These are phyloP conservation scores for Rhizopogon vulgaris DNA, from an alignment of 768 basidiomycete species.

Conservation along the genomic window DNA sequence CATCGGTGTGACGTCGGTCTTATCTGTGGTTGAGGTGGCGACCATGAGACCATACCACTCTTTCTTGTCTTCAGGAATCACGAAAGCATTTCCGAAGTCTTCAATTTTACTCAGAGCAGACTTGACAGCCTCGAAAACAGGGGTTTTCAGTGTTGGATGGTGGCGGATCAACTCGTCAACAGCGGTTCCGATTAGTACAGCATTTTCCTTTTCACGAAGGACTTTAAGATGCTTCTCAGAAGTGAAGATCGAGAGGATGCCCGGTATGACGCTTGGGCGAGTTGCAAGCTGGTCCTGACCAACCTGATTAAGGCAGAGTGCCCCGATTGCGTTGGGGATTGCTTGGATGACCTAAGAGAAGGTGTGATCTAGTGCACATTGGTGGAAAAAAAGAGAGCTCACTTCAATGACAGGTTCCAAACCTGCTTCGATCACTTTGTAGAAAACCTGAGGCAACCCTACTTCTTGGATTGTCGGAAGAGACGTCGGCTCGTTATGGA, in stretches of 20 bases:
- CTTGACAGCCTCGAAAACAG: constrained; percentile 75
- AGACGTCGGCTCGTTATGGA: constrained; percentile 98
- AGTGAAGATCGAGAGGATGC: constrained; percentile 81
- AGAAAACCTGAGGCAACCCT: constrained; percentile 84
- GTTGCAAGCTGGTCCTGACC: constrained; percentile 78
- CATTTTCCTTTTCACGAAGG: constrained; percentile 89
- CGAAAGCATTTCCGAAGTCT: constrained; percentile 58
- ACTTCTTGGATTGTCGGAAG: constrained; percentile 89
- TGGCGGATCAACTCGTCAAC: constrained; percentile 96
- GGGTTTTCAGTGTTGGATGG: constrained; percentile 78
- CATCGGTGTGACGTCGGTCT: constrained; percentile 29
- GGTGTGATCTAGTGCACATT: background rate
- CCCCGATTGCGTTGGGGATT: constrained; percentile 92
- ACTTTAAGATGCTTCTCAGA: constrained; percentile 79
- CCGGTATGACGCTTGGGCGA: constrained; percentile 77
- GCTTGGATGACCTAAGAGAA: constrained; percentile 74
- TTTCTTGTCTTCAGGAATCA: constrained; percentile 48
- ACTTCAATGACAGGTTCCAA: constrained; percentile 89
- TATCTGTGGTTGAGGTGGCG: constrained; percentile 6
- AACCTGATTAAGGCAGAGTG: constrained; percentile 87
- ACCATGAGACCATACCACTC: constrained; percentile 61
- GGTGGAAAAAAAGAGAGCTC: constrained; percentile 5
- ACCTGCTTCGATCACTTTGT: constrained; percentile 75
- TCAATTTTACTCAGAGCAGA: constrained; percentile 68
- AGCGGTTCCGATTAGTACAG: constrained; percentile 79